Percentiles rank a stretch among this genome's conserved stretches.
These are phyloP conservation scores for Boletus hoseneyae DNA, from an alignment of 1,284 basidiomycete genomes.

Conservation along the genomic window DNA sequence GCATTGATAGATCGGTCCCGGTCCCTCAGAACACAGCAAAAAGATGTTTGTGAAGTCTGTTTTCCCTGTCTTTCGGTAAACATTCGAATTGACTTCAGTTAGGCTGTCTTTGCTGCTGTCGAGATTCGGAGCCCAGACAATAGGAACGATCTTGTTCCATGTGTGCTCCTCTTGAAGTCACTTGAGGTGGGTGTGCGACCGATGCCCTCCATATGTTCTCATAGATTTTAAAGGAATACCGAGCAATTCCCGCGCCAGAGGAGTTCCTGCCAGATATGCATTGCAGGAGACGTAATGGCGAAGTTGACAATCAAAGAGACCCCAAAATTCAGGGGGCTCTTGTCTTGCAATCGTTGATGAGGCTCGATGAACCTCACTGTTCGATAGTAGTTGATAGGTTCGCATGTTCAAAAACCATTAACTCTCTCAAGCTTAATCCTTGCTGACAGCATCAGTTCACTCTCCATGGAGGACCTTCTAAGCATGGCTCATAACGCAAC, in stretches of 20 bases:
- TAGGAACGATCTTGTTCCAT: constrained; percentile 53
- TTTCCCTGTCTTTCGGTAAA: not conserved
- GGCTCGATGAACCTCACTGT: constrained; percentile 63
- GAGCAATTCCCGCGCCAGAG: constrained; percentile 10
- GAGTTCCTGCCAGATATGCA: constrained; percentile 11
- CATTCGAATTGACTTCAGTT: constrained; percentile 1
- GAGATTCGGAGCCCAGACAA: constrained; percentile 48
- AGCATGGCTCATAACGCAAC: constrained; percentile 67
- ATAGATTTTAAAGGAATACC: constrained; percentile 37
- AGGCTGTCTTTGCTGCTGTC: constrained; percentile 65
- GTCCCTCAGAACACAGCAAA: constrained; percentile 41
- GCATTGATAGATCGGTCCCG: constrained; percentile 69
- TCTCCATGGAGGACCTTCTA: constrained; percentile 60
- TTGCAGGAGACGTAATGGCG: constrained; percentile 15
- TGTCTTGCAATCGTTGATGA: constrained; percentile 78
- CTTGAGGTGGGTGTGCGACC: constrained; percentile 50
- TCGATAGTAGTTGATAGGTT: constrained; percentile 68
- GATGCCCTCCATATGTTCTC: constrained; percentile 1
- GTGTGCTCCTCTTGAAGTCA: constrained; percentile 61
- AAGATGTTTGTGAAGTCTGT: constrained; percentile 47
- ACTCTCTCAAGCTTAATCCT: constrained; percentile 12
- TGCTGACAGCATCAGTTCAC: constrained; percentile 52
- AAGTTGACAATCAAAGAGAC: constrained; percentile 41
- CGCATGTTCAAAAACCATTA: constrained; percentile 11
- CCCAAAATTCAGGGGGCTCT: constrained; percentile 84